A percentile compares a stretch with the other conserved stretches of the same genome.
phyloP scores from a whole-genome alignment of 768 basidiomycete species.

The Strobilomyces echinocephalus region DNA sequence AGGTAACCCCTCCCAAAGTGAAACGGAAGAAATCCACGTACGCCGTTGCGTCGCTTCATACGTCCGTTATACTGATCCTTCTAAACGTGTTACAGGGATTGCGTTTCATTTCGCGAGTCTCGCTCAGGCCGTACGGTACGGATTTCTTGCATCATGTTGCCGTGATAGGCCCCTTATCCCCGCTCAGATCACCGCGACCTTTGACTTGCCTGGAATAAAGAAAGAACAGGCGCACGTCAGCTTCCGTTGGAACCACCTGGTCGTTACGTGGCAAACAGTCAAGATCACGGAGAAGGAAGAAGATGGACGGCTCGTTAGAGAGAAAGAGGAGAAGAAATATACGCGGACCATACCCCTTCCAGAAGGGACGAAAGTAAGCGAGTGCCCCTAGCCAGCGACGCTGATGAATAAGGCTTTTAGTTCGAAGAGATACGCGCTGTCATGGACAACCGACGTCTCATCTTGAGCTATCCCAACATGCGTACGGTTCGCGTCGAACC shows the following conservation, averaged over 20 bases:
- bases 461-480: constrained; percentile 57
- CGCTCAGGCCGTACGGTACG: constrained; percentile 56
- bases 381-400: not conserved
- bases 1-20: constrained; percentile 36
- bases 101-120: constrained; percentile 68
- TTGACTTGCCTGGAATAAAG: constrained; percentile 63
- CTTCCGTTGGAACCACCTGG: constrained; percentile 55
- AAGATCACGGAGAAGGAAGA: constrained; percentile 61
- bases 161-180: constrained; percentile 19
- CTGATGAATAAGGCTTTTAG: constrained; percentile 30
- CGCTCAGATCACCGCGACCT: constrained; percentile 56
- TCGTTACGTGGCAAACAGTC: constrained; percentile 63
- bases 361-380: constrained; percentile 63
- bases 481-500: constrained; percentile 34
- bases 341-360: constrained; percentile 68
- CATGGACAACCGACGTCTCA: constrained; percentile 57
- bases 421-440: constrained; percentile 71
- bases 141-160: constrained; percentile 12
- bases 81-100: constrained; percentile 28
- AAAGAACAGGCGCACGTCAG: constrained; percentile 76
- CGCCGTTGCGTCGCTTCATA: constrained; percentile 23
- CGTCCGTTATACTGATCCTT: constrained; percentile 12
- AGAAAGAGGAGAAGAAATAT: constrained; percentile 58
- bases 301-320: constrained; percentile 54
- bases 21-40: constrained; percentile 66